Evolutionary conservation across 768 basidiomycete species (phyloP).

Genomic region (Boletus edulis): DNA sequence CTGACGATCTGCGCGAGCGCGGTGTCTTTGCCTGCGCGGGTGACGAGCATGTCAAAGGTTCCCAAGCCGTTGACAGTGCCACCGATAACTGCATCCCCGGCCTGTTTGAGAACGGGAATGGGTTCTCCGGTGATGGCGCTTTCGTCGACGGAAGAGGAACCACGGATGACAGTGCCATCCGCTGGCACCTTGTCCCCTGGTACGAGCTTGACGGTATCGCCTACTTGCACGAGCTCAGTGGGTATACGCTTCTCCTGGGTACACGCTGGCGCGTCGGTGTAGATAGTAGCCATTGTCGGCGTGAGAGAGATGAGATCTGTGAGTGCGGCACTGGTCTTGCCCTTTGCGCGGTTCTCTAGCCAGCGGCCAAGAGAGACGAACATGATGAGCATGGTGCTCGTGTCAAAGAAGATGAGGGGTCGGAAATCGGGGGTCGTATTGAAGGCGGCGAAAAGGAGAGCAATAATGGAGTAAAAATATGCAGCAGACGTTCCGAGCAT

Average conservation of each 20-base stretch:
- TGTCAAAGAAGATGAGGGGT: slow-evolving; percentile 95
- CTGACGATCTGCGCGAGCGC: slow-evolving; percentile 95
- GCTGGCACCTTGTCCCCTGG: slow-evolving; percentile 97
- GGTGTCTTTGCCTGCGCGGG: slow-evolving; percentile 93
- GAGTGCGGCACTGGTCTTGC: slow-evolving; percentile 93
- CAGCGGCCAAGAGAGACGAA: slow-evolving; percentile 95
- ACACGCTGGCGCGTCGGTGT: slow-evolving; percentile 79
- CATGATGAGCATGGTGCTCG: slow-evolving; percentile 97
- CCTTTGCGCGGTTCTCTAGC: slow-evolving; percentile 96
- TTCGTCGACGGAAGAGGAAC: slow-evolving; percentile 89
- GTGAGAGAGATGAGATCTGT: slow-evolving; percentile 95
- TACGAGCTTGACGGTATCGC: slow-evolving; percentile 89
- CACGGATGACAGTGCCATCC: slow-evolving; percentile 86
- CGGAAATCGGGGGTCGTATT: slow-evolving; percentile 64
- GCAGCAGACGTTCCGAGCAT: slow-evolving; percentile 94
- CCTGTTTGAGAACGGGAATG: slow-evolving; percentile 79
- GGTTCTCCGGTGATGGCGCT: slow-evolving; percentile 97
- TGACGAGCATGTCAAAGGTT: slow-evolving; percentile 96
- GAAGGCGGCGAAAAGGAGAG: slow-evolving; percentile 64
- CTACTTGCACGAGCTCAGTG: slow-evolving; percentile 92
- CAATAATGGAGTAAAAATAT: slow-evolving; percentile 82
- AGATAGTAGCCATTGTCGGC: slow-evolving; percentile 94
- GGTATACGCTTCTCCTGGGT: slow-evolving; percentile 87
- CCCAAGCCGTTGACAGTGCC: slow-evolving; percentile 97
- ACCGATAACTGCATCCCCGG: slow-evolving; percentile 87